phyloP scores from a whole-genome alignment of 345 rosid genomes.

The Orychophragmus violaceus region DNA sequence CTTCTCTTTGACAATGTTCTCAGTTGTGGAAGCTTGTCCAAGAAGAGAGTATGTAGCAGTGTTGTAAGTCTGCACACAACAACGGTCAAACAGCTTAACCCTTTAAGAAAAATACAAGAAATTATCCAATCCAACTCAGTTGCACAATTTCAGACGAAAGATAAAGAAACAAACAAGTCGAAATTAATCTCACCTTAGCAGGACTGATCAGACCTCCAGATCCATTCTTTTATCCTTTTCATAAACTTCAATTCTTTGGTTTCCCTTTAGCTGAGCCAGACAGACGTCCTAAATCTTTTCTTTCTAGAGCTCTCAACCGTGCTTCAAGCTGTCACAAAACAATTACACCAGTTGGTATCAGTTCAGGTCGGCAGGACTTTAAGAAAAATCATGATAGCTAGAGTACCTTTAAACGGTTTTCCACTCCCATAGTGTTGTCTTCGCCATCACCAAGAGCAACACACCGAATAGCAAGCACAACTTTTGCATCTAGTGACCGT shows the following conservation, averaged over 20 bases:
- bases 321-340: conserved; percentile 58
- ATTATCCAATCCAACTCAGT: not conserved
- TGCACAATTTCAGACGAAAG: not conserved
- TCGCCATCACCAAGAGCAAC: conserved; percentile 88
- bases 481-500: conserved; percentile 81
- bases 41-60: conserved; percentile 63
- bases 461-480: conserved; percentile 64
- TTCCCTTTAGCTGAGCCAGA: conserved; percentile 90
- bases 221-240: conserved; percentile 74
- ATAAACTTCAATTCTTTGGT: conserved; percentile 79
- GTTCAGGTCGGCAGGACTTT: not conserved
- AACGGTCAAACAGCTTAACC: not conserved
- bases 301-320: conserved; percentile 72
- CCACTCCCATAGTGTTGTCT: conserved; percentile 75
- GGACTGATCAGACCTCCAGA: conserved; percentile 63
- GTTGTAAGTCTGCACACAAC: conserved; percentile 59
- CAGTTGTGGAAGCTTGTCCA: conserved; percentile 31
- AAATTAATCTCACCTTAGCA: conserved; percentile 56
- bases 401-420: conserved; percentile 67
- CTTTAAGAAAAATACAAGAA: not conserved
- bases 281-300: conserved; percentile 60
- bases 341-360: not conserved
- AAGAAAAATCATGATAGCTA: not conserved
- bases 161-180: not conserved
- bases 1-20: not conserved